Percentiles rank a stretch among this genome's conserved stretches.
phyloP scores from a whole-genome alignment of 208 protist genomes.

The Wallacemonas sp. region DNA sequence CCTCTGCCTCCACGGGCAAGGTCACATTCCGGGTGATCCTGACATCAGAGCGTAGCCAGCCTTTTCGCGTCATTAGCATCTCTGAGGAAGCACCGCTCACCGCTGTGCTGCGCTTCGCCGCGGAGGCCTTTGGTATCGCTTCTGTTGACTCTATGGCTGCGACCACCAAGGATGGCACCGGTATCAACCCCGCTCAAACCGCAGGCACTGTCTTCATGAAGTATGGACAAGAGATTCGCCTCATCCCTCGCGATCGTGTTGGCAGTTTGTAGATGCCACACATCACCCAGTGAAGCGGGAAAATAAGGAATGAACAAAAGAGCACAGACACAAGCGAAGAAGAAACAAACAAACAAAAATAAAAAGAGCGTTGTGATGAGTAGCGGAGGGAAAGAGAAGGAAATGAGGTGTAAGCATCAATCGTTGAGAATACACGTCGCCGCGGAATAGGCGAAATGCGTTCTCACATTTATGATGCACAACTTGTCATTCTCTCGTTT shows the following conservation, averaged over 20 bases:
- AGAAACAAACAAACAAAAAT: constrained; percentile 11
- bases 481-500: no score
- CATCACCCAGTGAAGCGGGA: no score
- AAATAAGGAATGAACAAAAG: constrained; percentile 4
- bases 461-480: no score
- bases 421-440: no score
- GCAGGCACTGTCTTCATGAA: constrained; percentile 95
- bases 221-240: constrained; percentile 93
- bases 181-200: constrained; percentile 95
- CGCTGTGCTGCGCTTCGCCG: constrained; percentile 93
- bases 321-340: neutral
- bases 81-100: constrained; percentile 95
- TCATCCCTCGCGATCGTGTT: constrained; percentile 95
- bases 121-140: constrained; percentile 90
- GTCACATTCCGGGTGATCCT: constrained; percentile 84
- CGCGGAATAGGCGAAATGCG: no score
- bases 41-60: constrained; percentile 80
- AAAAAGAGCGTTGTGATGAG: no score
- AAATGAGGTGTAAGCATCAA: no score
- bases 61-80: constrained; percentile 90
- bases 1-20: constrained; percentile 48
- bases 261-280: constrained; percentile 27
- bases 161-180: constrained; percentile 93
- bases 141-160: constrained; percentile 82
- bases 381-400: no score